Conservation (phyloP, 1,284 basidiomycete species). For the Cystobasidiaceae sp. region DNA sequence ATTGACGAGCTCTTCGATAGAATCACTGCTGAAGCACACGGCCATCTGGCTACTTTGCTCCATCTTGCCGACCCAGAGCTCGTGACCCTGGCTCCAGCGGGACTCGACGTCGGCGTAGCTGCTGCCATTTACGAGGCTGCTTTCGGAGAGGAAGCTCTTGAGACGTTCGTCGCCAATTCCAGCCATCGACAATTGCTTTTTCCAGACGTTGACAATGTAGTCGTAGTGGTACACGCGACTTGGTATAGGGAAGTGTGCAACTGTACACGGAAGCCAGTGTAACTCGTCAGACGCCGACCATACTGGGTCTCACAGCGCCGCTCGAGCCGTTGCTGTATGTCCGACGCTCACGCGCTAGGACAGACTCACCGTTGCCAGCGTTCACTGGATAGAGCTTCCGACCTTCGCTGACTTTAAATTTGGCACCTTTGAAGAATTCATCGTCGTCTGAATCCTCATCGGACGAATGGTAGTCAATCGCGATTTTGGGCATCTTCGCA, state of each 20-base stretch:
- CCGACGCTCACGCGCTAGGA: no score
- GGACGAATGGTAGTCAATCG: constrained; percentile 11
- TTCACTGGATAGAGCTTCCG: not conserved
- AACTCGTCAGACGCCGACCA: no score
- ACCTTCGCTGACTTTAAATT: not conserved
- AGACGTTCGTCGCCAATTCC: constrained; percentile 12
- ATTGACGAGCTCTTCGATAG: constrained; percentile 19
- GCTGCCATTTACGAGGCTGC: constrained; percentile 14
- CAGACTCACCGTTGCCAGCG: not conserved
- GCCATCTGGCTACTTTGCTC: not conserved
- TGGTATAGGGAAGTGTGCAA: constrained; percentile 4
- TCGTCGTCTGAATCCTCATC: constrained; percentile 19
- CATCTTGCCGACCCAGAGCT: constrained; percentile 19
- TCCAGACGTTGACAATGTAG: constrained; percentile 10
- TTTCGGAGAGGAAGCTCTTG: constrained; percentile 17
- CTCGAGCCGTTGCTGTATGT: no score
- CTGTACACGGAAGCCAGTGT: no score
- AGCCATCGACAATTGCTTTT: not conserved
- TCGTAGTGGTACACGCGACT: constrained; percentile 5
- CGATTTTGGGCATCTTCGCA: constrained; percentile 1
- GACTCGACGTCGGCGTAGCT: not conserved
- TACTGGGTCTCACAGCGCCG: no score
- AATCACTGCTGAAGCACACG: constrained; percentile 19
- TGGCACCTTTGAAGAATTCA: not conserved
- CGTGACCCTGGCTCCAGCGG: constrained; percentile 9